Conservation (phyloP, 345 rosid genomes). For the Aquilaria yunnanensis region DNA sequence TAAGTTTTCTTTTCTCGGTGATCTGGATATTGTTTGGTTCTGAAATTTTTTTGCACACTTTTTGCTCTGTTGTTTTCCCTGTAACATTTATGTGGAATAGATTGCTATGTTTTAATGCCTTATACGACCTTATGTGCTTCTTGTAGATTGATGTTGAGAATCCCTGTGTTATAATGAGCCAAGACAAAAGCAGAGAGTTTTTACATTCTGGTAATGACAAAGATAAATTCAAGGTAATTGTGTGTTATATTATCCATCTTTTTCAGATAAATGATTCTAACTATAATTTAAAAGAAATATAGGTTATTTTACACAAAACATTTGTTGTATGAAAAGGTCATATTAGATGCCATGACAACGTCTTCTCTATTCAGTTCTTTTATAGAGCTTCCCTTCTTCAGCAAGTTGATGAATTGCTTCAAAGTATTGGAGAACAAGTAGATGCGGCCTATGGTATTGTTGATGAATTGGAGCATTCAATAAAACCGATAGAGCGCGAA, state of each 20-base stretch:
- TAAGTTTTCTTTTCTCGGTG: not conserved
- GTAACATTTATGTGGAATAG: not conserved
- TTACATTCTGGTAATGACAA: slow-evolving; percentile 94
- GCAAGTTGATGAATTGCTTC: slow-evolving; percentile 84
- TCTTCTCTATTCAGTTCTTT: slow-evolving; percentile 58
- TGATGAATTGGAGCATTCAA: slow-evolving; percentile 60
- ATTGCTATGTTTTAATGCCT: not conserved
- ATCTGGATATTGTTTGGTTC: not conserved
- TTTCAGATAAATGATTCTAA: too few relatives aligned
- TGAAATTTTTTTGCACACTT: too few relatives aligned
- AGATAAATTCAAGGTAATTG: slow-evolving; percentile 83
- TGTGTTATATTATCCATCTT: not conserved
- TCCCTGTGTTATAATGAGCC: slow-evolving; percentile 97
- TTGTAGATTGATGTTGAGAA: slow-evolving; percentile 95
- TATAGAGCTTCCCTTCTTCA: slow-evolving; percentile 96
- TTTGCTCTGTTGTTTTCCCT: not conserved
- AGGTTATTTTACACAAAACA: not conserved
- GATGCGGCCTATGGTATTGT: slow-evolving; percentile 49
- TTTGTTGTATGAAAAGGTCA: slow-evolving; percentile 7
- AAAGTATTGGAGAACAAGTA: slow-evolving; percentile 55
- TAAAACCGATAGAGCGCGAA: slow-evolving; percentile 71
- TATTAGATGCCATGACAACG: slow-evolving; percentile 23
- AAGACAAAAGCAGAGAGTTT: slow-evolving; percentile 98
- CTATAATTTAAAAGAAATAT: too few relatives aligned
- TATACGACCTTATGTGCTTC: slow-evolving; percentile 1